Percentiles rank a stretch among this genome's conserved stretches.
Evolutionary conservation across 1,284 basidiomycete genomes (phyloP).

Genomic region (Ceratobasidium sp.): DNA sequence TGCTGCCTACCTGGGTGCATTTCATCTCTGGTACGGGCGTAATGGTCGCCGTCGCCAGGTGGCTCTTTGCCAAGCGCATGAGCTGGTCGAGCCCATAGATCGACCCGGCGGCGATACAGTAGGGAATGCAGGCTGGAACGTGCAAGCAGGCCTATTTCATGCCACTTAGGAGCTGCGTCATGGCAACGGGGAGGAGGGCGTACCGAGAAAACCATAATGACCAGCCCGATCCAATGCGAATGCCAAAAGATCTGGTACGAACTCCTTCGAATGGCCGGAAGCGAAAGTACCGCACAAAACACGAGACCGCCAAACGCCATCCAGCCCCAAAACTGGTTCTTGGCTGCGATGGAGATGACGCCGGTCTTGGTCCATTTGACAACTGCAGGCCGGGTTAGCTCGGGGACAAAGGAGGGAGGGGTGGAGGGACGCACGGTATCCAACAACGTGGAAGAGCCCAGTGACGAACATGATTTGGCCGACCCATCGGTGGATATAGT

Average conservation of each 20-base stretch:
- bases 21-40: constrained; percentile 45
- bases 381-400: constrained; percentile 8
- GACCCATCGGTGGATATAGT: constrained; percentile 48
- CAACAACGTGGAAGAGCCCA: constrained; percentile 47
- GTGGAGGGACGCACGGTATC: constrained; percentile 39
- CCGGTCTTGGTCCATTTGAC: constrained; percentile 47
- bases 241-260: constrained; percentile 47
- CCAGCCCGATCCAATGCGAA: constrained; percentile 47
- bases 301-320: constrained; percentile 47
- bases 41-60: constrained; percentile 44
- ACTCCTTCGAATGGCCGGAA: constrained; percentile 42
- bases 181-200: neutral
- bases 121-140: constrained; percentile 46
- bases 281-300: constrained; percentile 43
- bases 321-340: constrained; percentile 45
- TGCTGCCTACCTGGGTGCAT: constrained; percentile 36
- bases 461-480: constrained; percentile 48
- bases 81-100: constrained; percentile 48
- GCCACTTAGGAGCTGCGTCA: neutral
- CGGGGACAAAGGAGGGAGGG: neutral
- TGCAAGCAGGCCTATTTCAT: constrained; percentile 44
- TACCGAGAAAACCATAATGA: constrained; percentile 46
- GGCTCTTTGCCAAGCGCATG: constrained; percentile 44
- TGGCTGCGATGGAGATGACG: constrained; percentile 25
- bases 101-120: constrained; percentile 39